phyloP scores from a whole-genome alignment of 1,139 yeast species.

The Saccharomyces uvarum region DNA sequence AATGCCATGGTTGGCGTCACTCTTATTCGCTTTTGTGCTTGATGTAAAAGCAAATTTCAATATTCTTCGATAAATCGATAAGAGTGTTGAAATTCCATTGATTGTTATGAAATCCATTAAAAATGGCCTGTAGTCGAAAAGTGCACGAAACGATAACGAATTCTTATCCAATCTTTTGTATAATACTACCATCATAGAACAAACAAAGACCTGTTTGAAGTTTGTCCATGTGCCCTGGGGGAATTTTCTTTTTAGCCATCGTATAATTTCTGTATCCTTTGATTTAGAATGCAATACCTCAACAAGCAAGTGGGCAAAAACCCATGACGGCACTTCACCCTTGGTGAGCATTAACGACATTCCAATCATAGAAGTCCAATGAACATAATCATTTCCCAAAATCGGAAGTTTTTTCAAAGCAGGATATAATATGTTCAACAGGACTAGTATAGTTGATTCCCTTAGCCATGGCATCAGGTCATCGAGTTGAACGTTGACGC shows the following conservation, averaged over 20 bases:
- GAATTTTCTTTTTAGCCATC: not conserved
- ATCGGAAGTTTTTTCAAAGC: not conserved
- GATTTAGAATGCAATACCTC: not conserved
- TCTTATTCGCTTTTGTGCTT: slow-evolving; percentile 2
- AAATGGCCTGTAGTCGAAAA: slow-evolving; percentile 13
- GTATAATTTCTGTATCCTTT: not conserved
- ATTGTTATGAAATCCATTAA: slow-evolving; percentile 15
- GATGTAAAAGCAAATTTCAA: slow-evolving; percentile 10
- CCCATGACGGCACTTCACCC: not conserved
- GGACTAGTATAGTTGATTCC: not conserved
- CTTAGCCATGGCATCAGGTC: not conserved
- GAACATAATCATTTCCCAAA: not conserved
- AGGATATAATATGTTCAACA: not conserved
- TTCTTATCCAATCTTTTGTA: slow-evolving; percentile 3
- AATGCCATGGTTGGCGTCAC: not conserved
- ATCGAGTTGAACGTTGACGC: not conserved
- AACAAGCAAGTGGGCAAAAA: not conserved
- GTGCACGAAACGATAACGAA: slow-evolving; percentile 6
- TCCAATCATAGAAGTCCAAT: not conserved
- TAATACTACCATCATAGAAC: slow-evolving; percentile 13
- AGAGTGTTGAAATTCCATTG: slow-evolving; percentile 15
- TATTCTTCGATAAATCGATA: slow-evolving; percentile 11
- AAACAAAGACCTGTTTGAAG: slow-evolving; percentile 12
- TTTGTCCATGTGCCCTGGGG: not conserved
- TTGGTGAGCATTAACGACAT: not conserved